These are phyloP conservation scores for Arachis monticola DNA, from an alignment of 331 rosid species.

Conservation along the genomic window DNA sequence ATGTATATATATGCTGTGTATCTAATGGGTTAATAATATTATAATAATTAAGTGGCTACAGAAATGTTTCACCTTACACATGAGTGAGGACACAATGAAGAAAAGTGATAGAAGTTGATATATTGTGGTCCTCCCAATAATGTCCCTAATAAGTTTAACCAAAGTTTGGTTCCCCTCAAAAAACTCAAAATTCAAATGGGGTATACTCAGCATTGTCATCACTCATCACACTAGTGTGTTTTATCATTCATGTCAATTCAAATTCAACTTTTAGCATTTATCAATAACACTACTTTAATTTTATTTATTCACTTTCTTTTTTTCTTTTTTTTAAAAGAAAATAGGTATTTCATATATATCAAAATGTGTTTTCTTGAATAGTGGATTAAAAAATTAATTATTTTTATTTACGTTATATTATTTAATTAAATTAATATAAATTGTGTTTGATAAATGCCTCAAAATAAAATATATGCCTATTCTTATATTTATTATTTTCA, in stretches of 20 bases:
- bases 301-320: no score
- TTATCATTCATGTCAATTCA: neutral
- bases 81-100: constrained; percentile 20
- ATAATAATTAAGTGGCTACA: constrained; percentile 14
- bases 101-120: constrained; percentile 45
- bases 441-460: no score
- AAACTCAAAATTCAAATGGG: constrained; percentile 16
- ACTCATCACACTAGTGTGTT: neutral
- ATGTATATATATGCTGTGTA: neutral
- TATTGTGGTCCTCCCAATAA: constrained; percentile 53
- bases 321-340: no score
- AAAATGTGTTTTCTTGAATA: no score
- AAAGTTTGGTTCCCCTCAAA: constrained; percentile 18
- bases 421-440: no score
- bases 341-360: no score
- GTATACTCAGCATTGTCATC: constrained; percentile 18
- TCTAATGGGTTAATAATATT: neutral
- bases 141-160: constrained; percentile 37
- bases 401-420: no score
- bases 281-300: neutral
- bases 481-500: no score
- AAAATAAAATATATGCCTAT: no score
- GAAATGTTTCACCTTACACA: constrained; percentile 21
- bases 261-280: constrained; percentile 16
- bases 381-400: no score